Base-by-base conservation (phyloP, 75 land plant species). In the Selaginella moellendorffii region DNA sequence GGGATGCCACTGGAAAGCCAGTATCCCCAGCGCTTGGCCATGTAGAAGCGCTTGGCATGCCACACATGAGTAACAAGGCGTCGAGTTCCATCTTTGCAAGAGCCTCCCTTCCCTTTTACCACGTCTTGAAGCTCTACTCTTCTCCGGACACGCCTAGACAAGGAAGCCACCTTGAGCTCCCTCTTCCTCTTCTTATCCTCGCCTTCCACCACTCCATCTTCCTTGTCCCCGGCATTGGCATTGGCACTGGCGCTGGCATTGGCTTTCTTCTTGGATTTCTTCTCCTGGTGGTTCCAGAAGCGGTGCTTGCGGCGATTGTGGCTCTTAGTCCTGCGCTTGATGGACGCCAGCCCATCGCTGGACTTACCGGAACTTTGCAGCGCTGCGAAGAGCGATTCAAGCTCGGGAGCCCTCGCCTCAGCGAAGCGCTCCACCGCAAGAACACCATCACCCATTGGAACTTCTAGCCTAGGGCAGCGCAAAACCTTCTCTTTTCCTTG, bases 21-120 rank as follows among this genome's bases (percentile, higher is more conserved):
- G 36, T 77, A 81, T 0, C 86, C 97, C 97, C 97, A 91, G 2
- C 52, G 65, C 73, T 85, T 91, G 1, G 66, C 67, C 88, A 91
- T 87, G 1, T 64, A 60, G 52, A 91, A 91, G 2, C 97, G 78
- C 74, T 91, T 91, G 2, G 93, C 88, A 71, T 88, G 97, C 97
- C 97, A 91, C 27, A 91, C 83, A 76, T 91, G 97, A 5, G 93
- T 87, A 23, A 72, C 78, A 27, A 91, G 64, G 61, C 93, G 80
- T 72, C 59, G 77, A 0, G 86, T 85, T 0, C 93, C 97, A 64
- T 91, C 97, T 0, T 77, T 78, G 0, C 84, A 69, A 54, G 36
- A 54, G 24, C 54, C 31, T 58, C 73, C 81, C 1, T 87, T 88
- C 0, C 53, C 36, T 2, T 52, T 67, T 19, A 64, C 72, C 52